Conservation (phyloP, 192 early-diverging fungal genomes). For the Geranomyces variabilis region DNA sequence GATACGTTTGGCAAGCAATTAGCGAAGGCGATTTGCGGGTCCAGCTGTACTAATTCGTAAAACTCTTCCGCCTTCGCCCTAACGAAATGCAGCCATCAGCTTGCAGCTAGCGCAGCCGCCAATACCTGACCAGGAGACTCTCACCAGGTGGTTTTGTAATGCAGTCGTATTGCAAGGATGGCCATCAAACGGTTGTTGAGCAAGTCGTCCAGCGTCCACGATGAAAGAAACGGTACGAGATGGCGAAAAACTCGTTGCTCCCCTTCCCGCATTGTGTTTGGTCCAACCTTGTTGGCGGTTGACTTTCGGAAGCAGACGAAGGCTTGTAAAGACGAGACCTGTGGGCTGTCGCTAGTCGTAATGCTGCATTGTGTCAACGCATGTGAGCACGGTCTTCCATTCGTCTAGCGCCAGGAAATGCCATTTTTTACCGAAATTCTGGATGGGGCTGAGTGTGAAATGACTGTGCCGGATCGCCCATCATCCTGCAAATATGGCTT, state of each 20-base stretch:
- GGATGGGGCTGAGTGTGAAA: neutral
- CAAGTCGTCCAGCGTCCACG: conserved; percentile 46
- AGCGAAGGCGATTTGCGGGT: neutral
- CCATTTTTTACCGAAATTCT: conserved; percentile 13
- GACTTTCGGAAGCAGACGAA: neutral
- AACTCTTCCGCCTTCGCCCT: conserved; percentile 11
- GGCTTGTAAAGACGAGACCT: neutral
- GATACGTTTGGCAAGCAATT: no score
- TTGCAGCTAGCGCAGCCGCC: neutral
- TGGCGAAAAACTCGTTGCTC: conserved; percentile 4
- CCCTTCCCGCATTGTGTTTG: neutral
- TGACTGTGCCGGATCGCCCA: neutral
- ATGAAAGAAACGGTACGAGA: conserved; percentile 35
- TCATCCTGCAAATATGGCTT: neutral
- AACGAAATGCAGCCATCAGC: neutral
- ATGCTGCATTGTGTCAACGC: neutral
- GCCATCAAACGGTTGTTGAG: conserved; percentile 37
- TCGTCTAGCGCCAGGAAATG: no score
- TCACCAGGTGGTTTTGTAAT: conserved; percentile 35
- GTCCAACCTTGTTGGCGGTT: conserved; percentile 8
- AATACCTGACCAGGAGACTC: neutral
- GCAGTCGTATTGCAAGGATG: conserved; percentile 41
- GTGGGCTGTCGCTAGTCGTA: neutral
- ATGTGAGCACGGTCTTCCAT: neutral
- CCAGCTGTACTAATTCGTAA: neutral